phyloP scores from a whole-genome alignment of 805 yeast genomes.

The Ogataea angusta region DNA sequence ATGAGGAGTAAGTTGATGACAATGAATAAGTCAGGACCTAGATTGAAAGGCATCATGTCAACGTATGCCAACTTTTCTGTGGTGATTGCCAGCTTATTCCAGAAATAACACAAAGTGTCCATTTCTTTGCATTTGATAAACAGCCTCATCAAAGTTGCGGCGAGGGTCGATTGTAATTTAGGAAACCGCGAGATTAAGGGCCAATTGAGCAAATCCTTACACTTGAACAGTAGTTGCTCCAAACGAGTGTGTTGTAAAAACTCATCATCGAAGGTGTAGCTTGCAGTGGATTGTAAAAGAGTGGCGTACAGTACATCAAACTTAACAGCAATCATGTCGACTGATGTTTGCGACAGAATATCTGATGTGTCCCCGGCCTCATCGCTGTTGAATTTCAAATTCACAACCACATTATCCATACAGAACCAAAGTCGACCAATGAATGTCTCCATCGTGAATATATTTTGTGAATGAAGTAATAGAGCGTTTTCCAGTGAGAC shows the following conservation, averaged over 20 bases:
- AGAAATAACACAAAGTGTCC: slow-evolving; percentile 21
- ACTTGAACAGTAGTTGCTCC: slow-evolving; percentile 18
- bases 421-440: slow-evolving; percentile 33
- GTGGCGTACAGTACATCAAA: slow-evolving; percentile 30
- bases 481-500: slow-evolving; percentile 19
- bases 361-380: slow-evolving; percentile 7
- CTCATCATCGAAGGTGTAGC: slow-evolving; percentile 19
- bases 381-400: slow-evolving; percentile 20
- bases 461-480: slow-evolving; percentile 20
- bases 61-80: slow-evolving; percentile 11
- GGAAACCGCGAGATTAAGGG: slow-evolving; percentile 24
- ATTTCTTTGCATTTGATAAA: slow-evolving; percentile 15
- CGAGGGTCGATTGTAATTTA: slow-evolving; percentile 24
- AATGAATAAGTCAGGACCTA: slow-evolving; percentile 21
- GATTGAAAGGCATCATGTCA: slow-evolving; percentile 1
- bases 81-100: slow-evolving; percentile 22
- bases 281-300: slow-evolving; percentile 21
- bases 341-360: slow-evolving; percentile 21
- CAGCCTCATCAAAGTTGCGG: slow-evolving; percentile 28
- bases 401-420: slow-evolving; percentile 29
- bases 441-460: slow-evolving; percentile 24
- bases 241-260: slow-evolving; percentile 16
- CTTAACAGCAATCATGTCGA: slow-evolving; percentile 13
- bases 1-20: slow-evolving; percentile 20
- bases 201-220: slow-evolving; percentile 31